Evolutionary conservation across 768 basidiomycete species (phyloP), one percentile per base, ranked within the genome.

Genomic region (Rhodotorula taiwanensis): DNA sequence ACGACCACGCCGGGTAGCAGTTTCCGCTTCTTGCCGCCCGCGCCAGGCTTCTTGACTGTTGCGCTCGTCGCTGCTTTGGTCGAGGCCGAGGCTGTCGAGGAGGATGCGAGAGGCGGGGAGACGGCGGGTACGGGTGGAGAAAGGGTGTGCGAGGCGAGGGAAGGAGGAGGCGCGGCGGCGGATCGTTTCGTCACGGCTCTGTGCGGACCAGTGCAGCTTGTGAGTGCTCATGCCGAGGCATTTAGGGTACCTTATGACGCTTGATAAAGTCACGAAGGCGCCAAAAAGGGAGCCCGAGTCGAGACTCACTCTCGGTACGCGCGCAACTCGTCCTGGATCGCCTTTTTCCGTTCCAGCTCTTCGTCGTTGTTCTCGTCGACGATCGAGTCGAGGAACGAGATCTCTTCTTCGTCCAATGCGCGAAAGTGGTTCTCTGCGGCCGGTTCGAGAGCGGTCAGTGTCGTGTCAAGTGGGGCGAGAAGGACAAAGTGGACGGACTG

Each of bases 361-460:
- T 71, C 73, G 55, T 67, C 70, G 69, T 71, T 44, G 59, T 72
- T 54, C 64, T 75, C 68, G 15, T 69, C 70, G 50, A 73, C 45
- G 39, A 67, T 60, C 6, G 74, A 72, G 42, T 73, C 66, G 25
- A 78, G 69, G 55, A 78, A 78, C 4, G 67, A 54, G 47, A 75
- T 66, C 69, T 78, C 78, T 44, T 78, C 78, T 8, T 70, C 70
- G 60, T 76, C 74, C n/a, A 78, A 64, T 2, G 77, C 76, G 49
- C 77, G 70, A 63, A 76, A 77, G 49, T 79, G 78, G 60, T 79
- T 79, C 44, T 72, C 71, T 64, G 59, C 48, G 27, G 36, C 16
- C n/a, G 13, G 50, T 11, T 34, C 33, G 31, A 13, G 33, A 39
- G 31, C 21, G 51, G 48, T 5, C 1, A 14, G 51, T 10, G 7